Percentiles rank a stretch among this genome's conserved stretches.
These are phyloP conservation scores for Immersiporthe knoxdaviesiana DNA, from an alignment of 2,329 filamentous ascomycete species.

Conservation along the genomic window DNA sequence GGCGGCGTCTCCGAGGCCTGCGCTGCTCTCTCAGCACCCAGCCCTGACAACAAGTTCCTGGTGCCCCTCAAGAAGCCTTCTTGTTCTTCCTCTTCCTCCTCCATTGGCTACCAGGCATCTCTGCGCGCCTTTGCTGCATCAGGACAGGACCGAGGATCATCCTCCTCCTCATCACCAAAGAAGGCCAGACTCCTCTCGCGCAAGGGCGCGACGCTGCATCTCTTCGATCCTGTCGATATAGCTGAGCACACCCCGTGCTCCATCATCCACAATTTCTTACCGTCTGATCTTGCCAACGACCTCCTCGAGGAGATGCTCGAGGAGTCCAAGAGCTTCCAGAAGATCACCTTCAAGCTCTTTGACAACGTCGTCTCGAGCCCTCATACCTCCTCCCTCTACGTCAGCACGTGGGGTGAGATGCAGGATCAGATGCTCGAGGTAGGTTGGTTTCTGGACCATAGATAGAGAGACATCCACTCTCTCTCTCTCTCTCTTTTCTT, in stretches of 20 bases:
- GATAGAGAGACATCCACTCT: background rate
- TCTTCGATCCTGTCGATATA: slow-evolving; percentile 82
- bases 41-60: slow-evolving; percentile 49
- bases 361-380: slow-evolving; percentile 84
- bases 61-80: background rate
- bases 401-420: slow-evolving; percentile 73
- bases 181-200: slow-evolving; percentile 62
- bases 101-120: slow-evolving; percentile 57
- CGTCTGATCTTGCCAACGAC: slow-evolving; percentile 69
- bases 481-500: background rate
- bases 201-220: slow-evolving; percentile 80
- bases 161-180: slow-evolving; percentile 37
- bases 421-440: slow-evolving; percentile 69
- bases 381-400: slow-evolving; percentile 83
- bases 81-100: slow-evolving; percentile 8
- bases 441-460: background rate
- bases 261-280: slow-evolving; percentile 89
- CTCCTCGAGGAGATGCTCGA: slow-evolving; percentile 75
- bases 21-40: slow-evolving; percentile 37
- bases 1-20: slow-evolving; percentile 74
- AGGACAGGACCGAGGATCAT: slow-evolving; percentile 6
- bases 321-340: slow-evolving; percentile 73
- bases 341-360: slow-evolving; percentile 81
- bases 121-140: slow-evolving; percentile 54
- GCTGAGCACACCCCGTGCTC: slow-evolving; percentile 85